These are phyloP conservation scores for Ogataea haglerorum DNA, from an alignment of 805 yeast genomes.

Conservation along the genomic window DNA sequence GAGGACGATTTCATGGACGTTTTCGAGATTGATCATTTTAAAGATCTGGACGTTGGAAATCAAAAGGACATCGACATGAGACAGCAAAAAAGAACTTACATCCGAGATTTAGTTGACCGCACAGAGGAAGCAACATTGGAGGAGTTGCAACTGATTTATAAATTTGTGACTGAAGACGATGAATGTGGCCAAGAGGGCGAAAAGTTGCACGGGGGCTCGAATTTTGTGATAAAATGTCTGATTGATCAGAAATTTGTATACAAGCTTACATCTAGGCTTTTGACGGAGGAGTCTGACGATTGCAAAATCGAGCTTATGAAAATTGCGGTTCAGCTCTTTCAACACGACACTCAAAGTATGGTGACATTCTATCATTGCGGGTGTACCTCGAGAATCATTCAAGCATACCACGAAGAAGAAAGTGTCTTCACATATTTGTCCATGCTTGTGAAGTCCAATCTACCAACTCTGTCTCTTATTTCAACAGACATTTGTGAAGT, in stretches of 20 bases:
- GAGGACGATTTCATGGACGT: constrained; percentile 20
- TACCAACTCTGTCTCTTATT: constrained; percentile 10
- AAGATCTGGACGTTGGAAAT: constrained; percentile 4
- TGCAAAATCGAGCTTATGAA: constrained; percentile 15
- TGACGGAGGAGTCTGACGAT: constrained; percentile 11
- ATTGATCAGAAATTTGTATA: constrained; percentile 12
- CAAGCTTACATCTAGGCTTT: constrained; percentile 9
- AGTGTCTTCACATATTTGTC: constrained; percentile 9
- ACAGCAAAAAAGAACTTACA: constrained; percentile 14
- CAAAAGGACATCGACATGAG: neutral
- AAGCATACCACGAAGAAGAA: constrained; percentile 8
- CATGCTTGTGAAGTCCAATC: constrained; percentile 10
- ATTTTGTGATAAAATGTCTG: constrained; percentile 11
- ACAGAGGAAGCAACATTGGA: constrained; percentile 12
- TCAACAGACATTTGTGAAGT: constrained; percentile 9
- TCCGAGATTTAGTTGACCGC: constrained; percentile 6
- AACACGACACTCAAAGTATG: constrained; percentile 11
- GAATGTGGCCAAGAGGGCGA: constrained; percentile 4
- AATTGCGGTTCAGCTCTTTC: constrained; percentile 14
- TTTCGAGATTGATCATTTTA: constrained; percentile 17
- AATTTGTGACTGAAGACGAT: constrained; percentile 12
- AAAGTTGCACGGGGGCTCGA: neutral
- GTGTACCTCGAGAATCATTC: constrained; percentile 10
- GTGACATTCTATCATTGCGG: constrained; percentile 20
- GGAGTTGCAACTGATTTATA: constrained; percentile 13